Base-by-base conservation (phyloP, 75 land plant species). In the Picea sitchensis region DNA sequence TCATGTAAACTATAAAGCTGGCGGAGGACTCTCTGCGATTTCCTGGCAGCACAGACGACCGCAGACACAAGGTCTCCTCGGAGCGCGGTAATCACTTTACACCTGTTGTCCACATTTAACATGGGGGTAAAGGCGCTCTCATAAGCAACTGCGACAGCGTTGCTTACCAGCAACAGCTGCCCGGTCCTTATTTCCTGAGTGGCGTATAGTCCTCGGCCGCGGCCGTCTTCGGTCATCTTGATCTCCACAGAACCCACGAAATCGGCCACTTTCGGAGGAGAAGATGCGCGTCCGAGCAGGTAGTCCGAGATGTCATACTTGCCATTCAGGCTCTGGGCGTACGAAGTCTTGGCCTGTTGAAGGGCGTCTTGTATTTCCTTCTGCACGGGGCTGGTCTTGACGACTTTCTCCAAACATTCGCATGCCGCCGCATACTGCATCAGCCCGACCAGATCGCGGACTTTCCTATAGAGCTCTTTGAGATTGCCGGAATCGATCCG, bases 131-230 rank as follows among this genome's bases (percentile, higher is more conserved):
- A 20, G 9, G 11, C 69, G 57, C 56, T 68, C 51, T 36, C 3
- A 17, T 61, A 18, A 63, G 59, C 56, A 26, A 79, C 64, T 36
- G 84, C 85, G 4, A 85, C 64, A 15, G 81, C 85, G 64, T 85
- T 85, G 67, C 81, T 78, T 51, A 83, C 81, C 20, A 85, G 57
- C 3, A 85, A 57, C 4, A 85, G 77, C 30, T 85, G 81, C 18
- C 85, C 87, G 1, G 61, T 68, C 12, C 34, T 54, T 47, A 82
- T 85, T 58, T 69, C 64, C 36, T 76, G 56, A 3, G 85, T 79
- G 17, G 80, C n/a, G 17, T 74, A 61, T 5, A 86, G 82, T 14
- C 87, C 87, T 1, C 87, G 81, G 6, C 85, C 82, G 15, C 38
- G 15, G 77, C 82, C 79, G 51, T 79, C 41, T 12, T 54, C 30